Percentiles rank a stretch among this genome's conserved stretches.
Conservation (phyloP, 257 asterid species). For the Penstemon barbatus region DNA sequence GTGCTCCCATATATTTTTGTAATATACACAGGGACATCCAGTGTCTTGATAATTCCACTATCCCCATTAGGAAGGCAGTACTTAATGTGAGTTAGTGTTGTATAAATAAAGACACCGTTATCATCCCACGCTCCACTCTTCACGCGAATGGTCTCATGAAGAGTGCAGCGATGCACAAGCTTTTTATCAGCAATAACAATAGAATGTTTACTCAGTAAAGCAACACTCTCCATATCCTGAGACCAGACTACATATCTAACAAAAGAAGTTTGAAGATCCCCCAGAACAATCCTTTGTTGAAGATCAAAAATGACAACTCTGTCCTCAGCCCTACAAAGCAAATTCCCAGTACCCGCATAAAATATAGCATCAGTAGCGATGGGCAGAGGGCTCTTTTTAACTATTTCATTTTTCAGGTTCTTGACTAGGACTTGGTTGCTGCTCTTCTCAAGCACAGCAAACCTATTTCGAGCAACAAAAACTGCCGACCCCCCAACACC, state of each 20-base stretch:
- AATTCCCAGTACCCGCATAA: constrained; percentile 93
- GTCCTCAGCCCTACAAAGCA: constrained; percentile 97
- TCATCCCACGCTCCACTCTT: constrained; percentile 99
- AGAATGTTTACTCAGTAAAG: constrained; percentile 94
- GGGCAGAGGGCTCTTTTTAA: constrained; percentile 72
- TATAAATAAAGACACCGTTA: constrained; percentile 87
- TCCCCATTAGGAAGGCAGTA: constrained; percentile 98
- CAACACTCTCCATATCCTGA: constrained; percentile 90
- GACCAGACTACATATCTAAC: constrained; percentile 94
- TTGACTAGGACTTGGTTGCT: constrained; percentile 79
- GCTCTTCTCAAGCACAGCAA: constrained; percentile 94
- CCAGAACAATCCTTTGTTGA: constrained; percentile 79
- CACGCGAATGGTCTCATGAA: constrained; percentile 98
- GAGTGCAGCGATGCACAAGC: constrained; percentile 93
- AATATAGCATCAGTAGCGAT: constrained; percentile 84
- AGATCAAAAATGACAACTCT: constrained; percentile 86
- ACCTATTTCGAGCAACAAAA: constrained; percentile 86
- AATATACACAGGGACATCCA: constrained; percentile 86
- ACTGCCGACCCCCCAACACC: constrained; percentile 92
- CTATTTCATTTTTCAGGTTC: constrained; percentile 75
- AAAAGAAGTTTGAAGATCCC: constrained; percentile 87
- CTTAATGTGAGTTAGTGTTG: constrained; percentile 90
- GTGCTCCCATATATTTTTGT: constrained; percentile 84
- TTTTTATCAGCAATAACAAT: constrained; percentile 88
- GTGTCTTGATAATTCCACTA: constrained; percentile 90